Conservation (phyloP, 768 basidiomycete species). For the Lactarius hatsudake region DNA sequence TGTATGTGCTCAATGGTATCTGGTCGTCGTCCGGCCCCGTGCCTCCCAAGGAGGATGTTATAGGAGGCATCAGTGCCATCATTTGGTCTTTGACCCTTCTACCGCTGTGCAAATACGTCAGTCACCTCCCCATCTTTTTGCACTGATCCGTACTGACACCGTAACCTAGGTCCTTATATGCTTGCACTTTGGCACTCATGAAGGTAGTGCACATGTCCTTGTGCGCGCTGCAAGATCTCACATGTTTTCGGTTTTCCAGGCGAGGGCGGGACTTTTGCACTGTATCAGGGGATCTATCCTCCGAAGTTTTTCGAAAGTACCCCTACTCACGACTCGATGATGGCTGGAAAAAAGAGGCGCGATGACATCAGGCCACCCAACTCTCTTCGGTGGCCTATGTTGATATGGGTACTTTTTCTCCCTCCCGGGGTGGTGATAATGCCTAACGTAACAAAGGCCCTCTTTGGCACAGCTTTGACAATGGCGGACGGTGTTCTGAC, state of each 20-base stretch:
- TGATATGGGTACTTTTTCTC: constrained; percentile 47
- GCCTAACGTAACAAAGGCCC: constrained; percentile 38
- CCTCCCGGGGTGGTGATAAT: not conserved
- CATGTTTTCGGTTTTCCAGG: constrained; percentile 36
- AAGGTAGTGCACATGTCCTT: constrained; percentile 38
- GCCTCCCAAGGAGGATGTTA: constrained; percentile 56
- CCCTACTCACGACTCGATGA: constrained; percentile 28
- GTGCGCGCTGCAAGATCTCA: not conserved
- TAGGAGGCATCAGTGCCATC: constrained; percentile 62
- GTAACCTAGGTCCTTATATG: constrained; percentile 45
- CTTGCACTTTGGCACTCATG: constrained; percentile 46
- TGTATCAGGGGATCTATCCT: constrained; percentile 61
- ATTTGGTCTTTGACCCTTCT: constrained; percentile 61
- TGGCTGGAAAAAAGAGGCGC: constrained; percentile 15
- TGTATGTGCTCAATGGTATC: constrained; percentile 65
- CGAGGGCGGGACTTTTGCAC: constrained; percentile 67
- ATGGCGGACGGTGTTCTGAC: constrained; percentile 69
- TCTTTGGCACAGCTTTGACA: constrained; percentile 64
- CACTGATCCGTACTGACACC: not conserved
- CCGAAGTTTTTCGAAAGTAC: constrained; percentile 32
- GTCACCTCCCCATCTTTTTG: constrained; percentile 24
- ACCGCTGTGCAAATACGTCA: constrained; percentile 62
- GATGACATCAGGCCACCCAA: constrained; percentile 18
- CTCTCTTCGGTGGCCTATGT: constrained; percentile 47
- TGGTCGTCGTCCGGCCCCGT: constrained; percentile 49